These are phyloP conservation scores for Murraya koenigii DNA, from an alignment of 345 rosid species.

Conservation along the genomic window DNA sequence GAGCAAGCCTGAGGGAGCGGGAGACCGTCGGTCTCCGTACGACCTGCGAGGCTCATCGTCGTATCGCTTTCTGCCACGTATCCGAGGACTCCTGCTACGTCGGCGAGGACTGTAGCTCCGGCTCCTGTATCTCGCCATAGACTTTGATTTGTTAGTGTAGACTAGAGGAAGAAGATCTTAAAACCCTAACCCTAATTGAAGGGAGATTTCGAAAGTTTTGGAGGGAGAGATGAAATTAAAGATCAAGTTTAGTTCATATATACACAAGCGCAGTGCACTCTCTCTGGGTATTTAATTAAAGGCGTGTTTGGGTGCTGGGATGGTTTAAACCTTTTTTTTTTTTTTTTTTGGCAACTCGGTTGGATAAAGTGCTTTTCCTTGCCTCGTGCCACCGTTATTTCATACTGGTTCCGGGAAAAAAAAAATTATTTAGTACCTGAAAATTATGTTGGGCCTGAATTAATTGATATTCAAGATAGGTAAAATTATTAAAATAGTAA, in stretches of 20 bases:
- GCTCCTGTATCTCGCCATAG: slow-evolving; percentile 70
- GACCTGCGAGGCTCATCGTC: slow-evolving; percentile 64
- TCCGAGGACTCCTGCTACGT: slow-evolving; percentile 55
- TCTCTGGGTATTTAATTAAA: neutral
- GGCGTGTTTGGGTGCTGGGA: neutral
- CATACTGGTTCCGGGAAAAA: neutral
- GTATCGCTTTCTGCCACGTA: slow-evolving; percentile 53
- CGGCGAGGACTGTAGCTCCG: slow-evolving; percentile 84
- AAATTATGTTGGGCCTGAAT: too few species aligned
- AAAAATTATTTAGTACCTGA: too few species aligned
- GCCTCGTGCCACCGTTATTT: neutral
- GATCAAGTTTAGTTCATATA: neutral
- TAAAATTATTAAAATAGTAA: too few species aligned
- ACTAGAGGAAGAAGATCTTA: neutral
- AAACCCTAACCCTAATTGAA: slow-evolving; percentile 33
- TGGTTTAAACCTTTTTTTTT: neutral
- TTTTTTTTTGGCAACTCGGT: too few species aligned
- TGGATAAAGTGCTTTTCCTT: neutral
- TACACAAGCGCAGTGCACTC: neutral
- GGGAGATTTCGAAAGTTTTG: slow-evolving; percentile 28
- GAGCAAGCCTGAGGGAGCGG: slow-evolving; percentile 88
- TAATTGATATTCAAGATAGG: too few species aligned
- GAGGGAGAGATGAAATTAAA: slow-evolving; percentile 15
- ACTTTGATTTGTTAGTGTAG: neutral
- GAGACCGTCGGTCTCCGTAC: slow-evolving; percentile 69